Evolutionary conservation across 306 rosid species (phyloP).

Genomic region (Sophora flavescens): DNA sequence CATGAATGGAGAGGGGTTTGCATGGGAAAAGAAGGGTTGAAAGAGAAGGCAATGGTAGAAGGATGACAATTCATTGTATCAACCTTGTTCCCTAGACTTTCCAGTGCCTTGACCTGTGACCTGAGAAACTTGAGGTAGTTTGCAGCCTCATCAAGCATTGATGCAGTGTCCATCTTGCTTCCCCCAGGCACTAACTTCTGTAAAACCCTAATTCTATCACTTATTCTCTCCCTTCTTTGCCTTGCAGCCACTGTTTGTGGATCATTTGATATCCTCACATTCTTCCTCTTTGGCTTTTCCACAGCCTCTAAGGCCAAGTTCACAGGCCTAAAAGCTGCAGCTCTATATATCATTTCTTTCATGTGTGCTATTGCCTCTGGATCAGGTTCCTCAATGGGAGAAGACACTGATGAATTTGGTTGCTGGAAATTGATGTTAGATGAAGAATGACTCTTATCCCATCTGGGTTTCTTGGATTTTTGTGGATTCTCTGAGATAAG

Average conservation of each 20-base stretch:
- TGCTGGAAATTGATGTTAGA: conserved; percentile 83
- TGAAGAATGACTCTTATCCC: conserved; percentile 60
- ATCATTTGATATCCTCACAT: conserved; percentile 83
- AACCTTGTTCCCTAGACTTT: conserved; percentile 73
- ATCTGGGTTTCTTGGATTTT: conserved; percentile 71
- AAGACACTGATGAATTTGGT: conserved; percentile 61
- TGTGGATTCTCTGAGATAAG: conserved; percentile 59
- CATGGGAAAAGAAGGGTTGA: conserved; percentile 79
- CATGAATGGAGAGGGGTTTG: conserved; percentile 55
- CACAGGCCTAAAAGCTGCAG: conserved; percentile 95
- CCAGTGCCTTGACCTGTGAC: conserved; percentile 84
- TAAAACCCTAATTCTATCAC: conserved; percentile 87
- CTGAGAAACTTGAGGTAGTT: conserved; percentile 88
- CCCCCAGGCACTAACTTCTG: conserved; percentile 97
- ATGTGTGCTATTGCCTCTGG: conserved; percentile 90
- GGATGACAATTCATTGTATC: conserved; percentile 68
- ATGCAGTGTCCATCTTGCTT: conserved; percentile 96
- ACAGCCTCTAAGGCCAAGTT: conserved; percentile 69
- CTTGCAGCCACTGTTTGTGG: conserved; percentile 99
- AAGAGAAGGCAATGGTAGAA: conserved; percentile 77
- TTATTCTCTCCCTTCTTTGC: conserved; percentile 89
- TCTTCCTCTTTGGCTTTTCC: conserved; percentile 87
- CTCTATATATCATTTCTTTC: conserved; percentile 95
- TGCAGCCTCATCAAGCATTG: conserved; percentile 98
- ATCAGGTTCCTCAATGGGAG: conserved; percentile 73